These are phyloP conservation scores for Macrotyloma uniflorum DNA, from an alignment of 306 rosid species.

Conservation along the genomic window DNA sequence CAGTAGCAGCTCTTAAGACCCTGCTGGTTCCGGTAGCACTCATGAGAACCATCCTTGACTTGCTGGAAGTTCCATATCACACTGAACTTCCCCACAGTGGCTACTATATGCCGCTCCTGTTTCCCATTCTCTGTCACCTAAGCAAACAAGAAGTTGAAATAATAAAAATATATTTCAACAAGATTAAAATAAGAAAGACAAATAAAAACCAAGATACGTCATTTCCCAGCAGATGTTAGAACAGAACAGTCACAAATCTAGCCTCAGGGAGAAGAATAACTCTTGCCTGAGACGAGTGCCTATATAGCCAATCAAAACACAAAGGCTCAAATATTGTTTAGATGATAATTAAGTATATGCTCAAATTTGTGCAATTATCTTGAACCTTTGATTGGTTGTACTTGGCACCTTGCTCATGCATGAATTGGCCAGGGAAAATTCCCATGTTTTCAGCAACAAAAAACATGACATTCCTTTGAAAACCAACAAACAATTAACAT, in stretches of 20 bases:
- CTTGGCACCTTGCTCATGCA: background rate
- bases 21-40: constrained; percentile 85
- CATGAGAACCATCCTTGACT: constrained; percentile 88
- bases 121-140: constrained; percentile 96
- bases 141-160: constrained; percentile 17
- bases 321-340: background rate
- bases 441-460: constrained; percentile 15
- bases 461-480: constrained; percentile 6
- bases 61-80: constrained; percentile 99
- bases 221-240: background rate
- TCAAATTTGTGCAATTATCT: background rate
- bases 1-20: constrained; percentile 98
- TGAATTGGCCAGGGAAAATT: background rate
- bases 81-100: constrained; percentile 96
- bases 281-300: background rate
- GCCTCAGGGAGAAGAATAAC: background rate
- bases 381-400: background rate
- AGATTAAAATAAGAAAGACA: constrained; percentile 16
- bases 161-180: constrained; percentile 3
- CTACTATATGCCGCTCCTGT: constrained; percentile 97
- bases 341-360: background rate
- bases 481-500: constrained; percentile 15
- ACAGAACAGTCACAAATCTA: background rate
- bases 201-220: background rate
- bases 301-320: background rate